phyloP scores from a whole-genome alignment of 1,284 basidiomycete genomes.

The Filobasidium uniguttulatum region DNA sequence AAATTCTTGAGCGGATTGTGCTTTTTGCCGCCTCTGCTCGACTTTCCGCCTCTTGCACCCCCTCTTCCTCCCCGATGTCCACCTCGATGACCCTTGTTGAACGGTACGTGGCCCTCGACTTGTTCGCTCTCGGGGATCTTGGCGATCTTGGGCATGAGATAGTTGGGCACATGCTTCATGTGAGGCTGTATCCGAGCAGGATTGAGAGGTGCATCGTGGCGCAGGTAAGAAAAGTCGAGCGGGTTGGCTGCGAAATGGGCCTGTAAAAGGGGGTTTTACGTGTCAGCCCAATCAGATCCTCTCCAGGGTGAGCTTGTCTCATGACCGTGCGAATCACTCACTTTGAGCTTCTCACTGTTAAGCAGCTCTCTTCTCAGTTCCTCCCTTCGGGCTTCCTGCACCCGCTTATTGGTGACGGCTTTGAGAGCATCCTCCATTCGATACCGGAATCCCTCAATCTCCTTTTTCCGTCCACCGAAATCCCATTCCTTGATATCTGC shows the following conservation, averaged over 20 bases:
- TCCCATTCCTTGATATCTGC: slow-evolving; percentile 79
- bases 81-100: slow-evolving; percentile 23
- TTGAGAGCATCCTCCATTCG: slow-evolving; percentile 93
- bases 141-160: slow-evolving; percentile 74
- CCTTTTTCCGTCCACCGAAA: slow-evolving; percentile 65
- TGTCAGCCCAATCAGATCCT: not conserved
- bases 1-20: slow-evolving; percentile 34
- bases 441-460: slow-evolving; percentile 97
- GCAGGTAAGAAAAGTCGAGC: slow-evolving; percentile 76
- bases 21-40: slow-evolving; percentile 26
- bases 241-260: slow-evolving; percentile 98
- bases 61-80: slow-evolving; percentile 16
- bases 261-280: slow-evolving; percentile 37
- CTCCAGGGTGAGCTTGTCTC: not conserved
- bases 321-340: slow-evolving; percentile 32
- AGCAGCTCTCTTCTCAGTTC: slow-evolving; percentile 88
- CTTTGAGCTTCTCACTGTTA: slow-evolving; percentile 92
- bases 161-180: slow-evolving; percentile 91
- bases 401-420: slow-evolving; percentile 68
- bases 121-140: slow-evolving; percentile 31
- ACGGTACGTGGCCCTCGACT: slow-evolving; percentile 23
- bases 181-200: slow-evolving; percentile 76
- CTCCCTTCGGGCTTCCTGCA: slow-evolving; percentile 84
- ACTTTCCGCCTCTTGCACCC: slow-evolving; percentile 15
- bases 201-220: slow-evolving; percentile 88